Conservation (phyloP, 805 yeast genomes). For the Grigorovia jiainica region DNA sequence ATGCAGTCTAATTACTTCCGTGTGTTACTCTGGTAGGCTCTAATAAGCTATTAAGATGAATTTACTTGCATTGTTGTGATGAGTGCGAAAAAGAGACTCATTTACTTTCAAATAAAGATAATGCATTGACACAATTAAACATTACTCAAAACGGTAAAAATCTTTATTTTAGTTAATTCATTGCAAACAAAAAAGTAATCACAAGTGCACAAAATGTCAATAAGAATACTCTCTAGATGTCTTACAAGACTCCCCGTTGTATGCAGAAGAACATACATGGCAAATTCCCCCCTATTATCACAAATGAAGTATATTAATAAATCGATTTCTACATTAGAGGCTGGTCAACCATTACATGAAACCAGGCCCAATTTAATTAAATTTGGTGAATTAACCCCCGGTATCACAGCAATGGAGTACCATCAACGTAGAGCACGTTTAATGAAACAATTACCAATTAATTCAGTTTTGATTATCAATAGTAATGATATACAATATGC, state of each 20-base stretch:
- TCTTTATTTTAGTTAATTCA: no score
- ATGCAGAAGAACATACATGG: not conserved
- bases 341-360: conserved; percentile 84
- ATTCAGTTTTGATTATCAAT: conserved; percentile 56
- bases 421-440: conserved; percentile 58
- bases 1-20: no score
- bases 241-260: not conserved
- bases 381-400: conserved; percentile 79
- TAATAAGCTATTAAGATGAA: no score
- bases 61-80: no score
- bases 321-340: conserved; percentile 26
- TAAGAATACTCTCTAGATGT: no score
- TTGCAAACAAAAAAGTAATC: no score
- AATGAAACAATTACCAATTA: conserved; percentile 46
- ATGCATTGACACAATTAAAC: no score
- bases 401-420: conserved; percentile 78
- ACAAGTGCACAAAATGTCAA: no score
- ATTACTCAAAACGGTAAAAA: no score
- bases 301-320: conserved; percentile 7
- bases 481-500: conserved; percentile 70
- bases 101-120: no score
- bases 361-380: conserved; percentile 69
- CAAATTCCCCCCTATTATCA: not conserved
- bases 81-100: no score
- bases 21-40: no score